Conservation (phyloP, 1,139 yeast species). For the Nadsonia starkeyi-henricii region DNA sequence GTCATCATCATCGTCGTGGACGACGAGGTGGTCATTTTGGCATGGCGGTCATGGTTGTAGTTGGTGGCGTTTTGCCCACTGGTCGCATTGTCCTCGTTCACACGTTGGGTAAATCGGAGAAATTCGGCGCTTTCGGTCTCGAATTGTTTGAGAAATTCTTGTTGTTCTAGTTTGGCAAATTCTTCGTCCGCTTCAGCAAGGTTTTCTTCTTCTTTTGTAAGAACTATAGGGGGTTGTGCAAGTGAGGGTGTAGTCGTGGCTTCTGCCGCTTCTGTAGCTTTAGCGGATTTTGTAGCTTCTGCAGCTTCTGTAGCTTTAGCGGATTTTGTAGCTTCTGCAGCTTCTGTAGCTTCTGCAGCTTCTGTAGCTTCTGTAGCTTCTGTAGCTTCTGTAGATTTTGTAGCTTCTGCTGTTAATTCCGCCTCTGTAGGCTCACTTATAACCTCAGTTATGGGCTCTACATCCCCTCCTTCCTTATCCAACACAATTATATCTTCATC, state of each 20-base stretch:
- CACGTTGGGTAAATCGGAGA: constrained; percentile 40
- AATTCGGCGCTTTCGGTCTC: constrained; percentile 61
- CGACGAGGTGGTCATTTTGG: background rate
- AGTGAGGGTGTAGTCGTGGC: background rate
- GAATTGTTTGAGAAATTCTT: constrained; percentile 44
- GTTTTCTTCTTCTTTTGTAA: background rate
- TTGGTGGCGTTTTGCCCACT: constrained; percentile 4
- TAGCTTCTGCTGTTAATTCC: too few relatives aligned
- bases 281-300: too few relatives aligned
- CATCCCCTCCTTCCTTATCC: constrained; percentile 11
- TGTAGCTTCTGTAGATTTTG: too few relatives aligned
- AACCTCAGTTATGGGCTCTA: constrained; percentile 7
- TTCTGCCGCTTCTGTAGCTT: constrained; percentile 1
- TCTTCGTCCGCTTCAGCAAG: constrained; percentile 20
- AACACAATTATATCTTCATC: constrained; percentile 1
- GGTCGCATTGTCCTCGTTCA: constrained; percentile 20
- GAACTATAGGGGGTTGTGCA: background rate
- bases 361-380: too few relatives aligned
- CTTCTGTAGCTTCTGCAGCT: background rate
- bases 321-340: constrained; percentile 1
- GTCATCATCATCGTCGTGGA: background rate
- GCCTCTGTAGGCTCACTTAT: too few relatives aligned
- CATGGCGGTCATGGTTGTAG: background rate
- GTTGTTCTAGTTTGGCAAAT: constrained; percentile 68
- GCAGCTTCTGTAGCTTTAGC: too few relatives aligned